A percentile compares a stretch with the other conserved stretches of the same genome.
phyloP scores from a whole-genome alignment of 176 grass and related monocot species.

The Saccharum officinarum region DNA sequence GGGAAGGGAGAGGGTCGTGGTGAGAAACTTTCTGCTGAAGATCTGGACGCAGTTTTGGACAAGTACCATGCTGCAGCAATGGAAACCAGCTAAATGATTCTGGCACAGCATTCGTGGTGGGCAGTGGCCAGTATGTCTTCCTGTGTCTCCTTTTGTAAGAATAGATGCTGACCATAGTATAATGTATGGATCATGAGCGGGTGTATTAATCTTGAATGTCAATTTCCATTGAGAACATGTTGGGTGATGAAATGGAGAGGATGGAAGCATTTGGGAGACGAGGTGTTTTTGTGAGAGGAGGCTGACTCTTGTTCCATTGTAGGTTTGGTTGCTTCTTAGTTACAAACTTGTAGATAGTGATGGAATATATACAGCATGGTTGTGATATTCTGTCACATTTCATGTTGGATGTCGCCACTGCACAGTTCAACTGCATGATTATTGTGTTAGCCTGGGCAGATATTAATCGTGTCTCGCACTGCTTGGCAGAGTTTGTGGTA shows the following conservation, averaged over 20 bases:
- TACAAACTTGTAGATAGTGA: not conserved
- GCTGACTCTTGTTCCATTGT: not conserved
- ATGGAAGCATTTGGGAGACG: not conserved
- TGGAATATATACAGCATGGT: not conserved
- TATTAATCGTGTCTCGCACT: not conserved
- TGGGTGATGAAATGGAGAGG: not conserved
- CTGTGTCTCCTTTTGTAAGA: slow-evolving; percentile 10
- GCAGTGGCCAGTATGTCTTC: not conserved
- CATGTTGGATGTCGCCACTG: not conserved
- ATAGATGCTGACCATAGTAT: slow-evolving; percentile 18
- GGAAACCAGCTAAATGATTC: slow-evolving; percentile 44
- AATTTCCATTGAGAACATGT: not conserved
- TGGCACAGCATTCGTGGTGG: not conserved
- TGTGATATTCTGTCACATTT: not conserved
- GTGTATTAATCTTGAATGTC: not conserved
- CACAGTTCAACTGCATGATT: not conserved
- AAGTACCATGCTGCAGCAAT: slow-evolving; percentile 50
- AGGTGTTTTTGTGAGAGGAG: not conserved
- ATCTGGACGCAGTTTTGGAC: slow-evolving; percentile 58
- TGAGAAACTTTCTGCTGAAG: slow-evolving; percentile 41
- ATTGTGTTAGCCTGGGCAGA: not conserved
- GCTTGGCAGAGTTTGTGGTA: not conserved
- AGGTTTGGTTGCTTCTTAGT: not conserved
- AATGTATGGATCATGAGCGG: not conserved
- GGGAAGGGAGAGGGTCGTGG: slow-evolving; percentile 14